Evolutionary conservation across 768 basidiomycete species (phyloP).

Genomic region (Agrocybe praecox): DNA sequence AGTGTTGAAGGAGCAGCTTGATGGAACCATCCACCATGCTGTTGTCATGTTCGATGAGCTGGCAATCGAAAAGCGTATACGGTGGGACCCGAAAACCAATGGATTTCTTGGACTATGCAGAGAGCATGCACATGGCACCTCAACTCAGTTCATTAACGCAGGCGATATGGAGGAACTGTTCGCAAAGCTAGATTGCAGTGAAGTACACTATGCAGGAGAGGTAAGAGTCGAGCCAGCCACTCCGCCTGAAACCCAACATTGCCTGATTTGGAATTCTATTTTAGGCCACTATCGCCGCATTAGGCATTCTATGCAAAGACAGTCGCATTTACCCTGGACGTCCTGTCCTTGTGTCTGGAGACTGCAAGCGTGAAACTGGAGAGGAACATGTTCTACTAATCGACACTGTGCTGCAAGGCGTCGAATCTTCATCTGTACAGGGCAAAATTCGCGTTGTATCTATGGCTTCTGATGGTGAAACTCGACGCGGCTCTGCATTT

Average conservation of each 20-base stretch:
- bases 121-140: constrained; percentile 20
- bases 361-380: constrained; percentile 29
- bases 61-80: constrained; percentile 22
- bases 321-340: constrained; percentile 23
- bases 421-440: constrained; percentile 6
- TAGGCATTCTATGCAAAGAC: constrained; percentile 27
- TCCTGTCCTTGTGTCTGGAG: constrained; percentile 28
- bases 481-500: constrained; percentile 21
- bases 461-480: constrained; percentile 27
- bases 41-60: constrained; percentile 31
- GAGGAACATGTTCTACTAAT: constrained; percentile 19
- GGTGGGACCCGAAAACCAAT: constrained; percentile 26
- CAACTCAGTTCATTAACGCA: constrained; percentile 20
- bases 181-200: constrained; percentile 11
- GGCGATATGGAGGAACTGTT: constrained; percentile 26
- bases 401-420: constrained; percentile 10
- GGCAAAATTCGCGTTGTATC: constrained; percentile 20
- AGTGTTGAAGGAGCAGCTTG: not conserved
- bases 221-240: constrained; percentile 23
- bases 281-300: constrained; percentile 29
- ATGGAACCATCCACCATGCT: not conserved
- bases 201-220: constrained; percentile 25
- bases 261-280: constrained; percentile 6
- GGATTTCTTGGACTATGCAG: constrained; percentile 28
- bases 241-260: constrained; percentile 15